Conservation (phyloP, 768 basidiomycete genomes). For the Cytidiella melzeri region DNA sequence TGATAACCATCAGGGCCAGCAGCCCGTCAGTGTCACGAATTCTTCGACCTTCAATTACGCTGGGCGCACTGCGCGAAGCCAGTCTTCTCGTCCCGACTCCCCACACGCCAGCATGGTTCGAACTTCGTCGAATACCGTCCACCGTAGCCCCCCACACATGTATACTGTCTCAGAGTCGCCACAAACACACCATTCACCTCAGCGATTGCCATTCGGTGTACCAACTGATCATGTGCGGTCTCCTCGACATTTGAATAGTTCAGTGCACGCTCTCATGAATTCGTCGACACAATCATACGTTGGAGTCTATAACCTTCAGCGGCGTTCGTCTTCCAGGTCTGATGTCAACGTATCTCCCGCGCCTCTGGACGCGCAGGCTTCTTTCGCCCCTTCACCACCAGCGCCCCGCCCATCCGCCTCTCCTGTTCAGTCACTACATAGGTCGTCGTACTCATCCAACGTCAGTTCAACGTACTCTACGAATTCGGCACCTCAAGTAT, state of each 20-base stretch:
- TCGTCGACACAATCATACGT: too few species aligned
- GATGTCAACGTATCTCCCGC: too few species aligned
- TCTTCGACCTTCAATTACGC: neutral
- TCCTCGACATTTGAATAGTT: neutral
- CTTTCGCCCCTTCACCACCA: slow-evolving; percentile 6
- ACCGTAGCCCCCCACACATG: neutral
- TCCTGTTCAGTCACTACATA: neutral
- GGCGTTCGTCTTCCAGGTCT: too few species aligned
- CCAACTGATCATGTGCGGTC: neutral
- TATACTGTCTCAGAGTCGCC: neutral
- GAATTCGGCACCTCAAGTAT: neutral
- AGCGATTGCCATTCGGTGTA: neutral
- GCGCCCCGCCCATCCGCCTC: slow-evolving; percentile 5
- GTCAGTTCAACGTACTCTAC: neutral
- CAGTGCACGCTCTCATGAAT: neutral
- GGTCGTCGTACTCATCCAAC: neutral
- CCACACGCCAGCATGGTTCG: neutral
- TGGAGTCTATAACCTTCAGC: too few species aligned
- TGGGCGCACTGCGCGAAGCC: slow-evolving; percentile 1
- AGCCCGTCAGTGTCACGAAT: neutral
- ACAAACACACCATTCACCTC: neutral
- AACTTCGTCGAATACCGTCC: neutral
- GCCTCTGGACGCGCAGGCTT: neutral
- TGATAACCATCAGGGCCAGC: slow-evolving; percentile 1
- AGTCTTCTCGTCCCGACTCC: neutral